Conservation (phyloP, 2,329 filamentous ascomycete species). For the Sporothrix brasiliensis region DNA sequence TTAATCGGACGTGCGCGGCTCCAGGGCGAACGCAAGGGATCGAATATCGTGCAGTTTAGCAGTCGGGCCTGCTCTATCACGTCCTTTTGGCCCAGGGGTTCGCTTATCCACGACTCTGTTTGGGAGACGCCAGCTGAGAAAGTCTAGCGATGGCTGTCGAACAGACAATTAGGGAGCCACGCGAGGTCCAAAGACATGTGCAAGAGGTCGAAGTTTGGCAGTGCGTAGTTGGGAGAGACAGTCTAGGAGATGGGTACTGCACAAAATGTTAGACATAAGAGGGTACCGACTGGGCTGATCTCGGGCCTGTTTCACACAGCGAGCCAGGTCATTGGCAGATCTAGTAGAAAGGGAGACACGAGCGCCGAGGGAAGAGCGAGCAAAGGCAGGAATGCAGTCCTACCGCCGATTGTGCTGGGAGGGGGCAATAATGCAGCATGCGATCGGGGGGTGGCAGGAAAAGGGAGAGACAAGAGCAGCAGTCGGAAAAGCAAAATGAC, state of each 20-base stretch:
- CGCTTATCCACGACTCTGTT: background rate
- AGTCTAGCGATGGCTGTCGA: constrained; percentile 18
- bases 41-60: background rate
- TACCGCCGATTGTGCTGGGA: background rate
- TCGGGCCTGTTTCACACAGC: constrained; percentile 30
- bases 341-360: constrained; percentile 18
- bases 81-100: constrained; percentile 14
- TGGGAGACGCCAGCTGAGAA: constrained; percentile 25
- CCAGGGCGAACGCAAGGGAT: constrained; percentile 5
- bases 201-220: background rate
- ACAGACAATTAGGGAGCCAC: constrained; percentile 5
- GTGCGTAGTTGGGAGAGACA: constrained; percentile 14
- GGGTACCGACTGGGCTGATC: constrained; percentile 20
- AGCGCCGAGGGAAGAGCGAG: constrained; percentile 22
- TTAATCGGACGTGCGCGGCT: background rate
- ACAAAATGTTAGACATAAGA: constrained; percentile 29
- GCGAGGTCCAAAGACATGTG: constrained; percentile 6
- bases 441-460: constrained; percentile 21
- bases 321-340: constrained; percentile 24
- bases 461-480: constrained; percentile 13
- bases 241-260: constrained; percentile 22
- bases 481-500: background rate
- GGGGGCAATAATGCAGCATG: background rate
- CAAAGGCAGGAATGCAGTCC: constrained; percentile 18
- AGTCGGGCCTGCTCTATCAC: background rate